Evolutionary conservation across 768 basidiomycete genomes (phyloP).

Genomic region (Amanita phalloides): DNA sequence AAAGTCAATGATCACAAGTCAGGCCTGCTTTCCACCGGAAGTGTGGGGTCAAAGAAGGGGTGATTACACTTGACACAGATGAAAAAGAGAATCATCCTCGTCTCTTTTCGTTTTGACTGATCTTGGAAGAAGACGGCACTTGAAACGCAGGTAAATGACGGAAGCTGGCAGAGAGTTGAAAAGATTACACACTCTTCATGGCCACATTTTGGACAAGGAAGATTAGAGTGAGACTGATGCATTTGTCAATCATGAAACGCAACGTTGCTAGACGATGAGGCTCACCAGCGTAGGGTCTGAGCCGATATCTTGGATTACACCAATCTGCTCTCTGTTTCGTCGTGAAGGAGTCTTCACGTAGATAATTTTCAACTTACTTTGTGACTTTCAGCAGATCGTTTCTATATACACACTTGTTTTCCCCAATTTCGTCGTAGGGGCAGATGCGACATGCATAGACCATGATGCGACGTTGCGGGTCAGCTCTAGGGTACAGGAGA

Average conservation of each 20-base stretch:
- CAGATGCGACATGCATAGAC: slow-evolving; percentile 91
- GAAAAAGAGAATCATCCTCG: slow-evolving; percentile 88
- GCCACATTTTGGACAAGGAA: slow-evolving; percentile 73
- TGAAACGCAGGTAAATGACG: slow-evolving; percentile 2
- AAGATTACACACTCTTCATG: slow-evolving; percentile 60
- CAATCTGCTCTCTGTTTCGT: slow-evolving; percentile 73
- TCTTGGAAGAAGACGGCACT: slow-evolving; percentile 95
- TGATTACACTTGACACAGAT: slow-evolving; percentile 79
- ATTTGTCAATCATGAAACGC: neutral
- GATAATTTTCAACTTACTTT: slow-evolving; percentile 42
- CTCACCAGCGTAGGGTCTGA: slow-evolving; percentile 81
- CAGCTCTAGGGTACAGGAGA: slow-evolving; percentile 87
- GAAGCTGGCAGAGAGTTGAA: neutral
- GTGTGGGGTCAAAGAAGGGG: slow-evolving; percentile 60
- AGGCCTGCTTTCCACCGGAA: slow-evolving; percentile 35
- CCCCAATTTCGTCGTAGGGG: slow-evolving; percentile 71
- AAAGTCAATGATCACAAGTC: slow-evolving; percentile 8
- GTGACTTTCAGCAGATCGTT: slow-evolving; percentile 92
- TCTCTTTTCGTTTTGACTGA: slow-evolving; percentile 94
- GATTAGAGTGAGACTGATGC: slow-evolving; percentile 71
- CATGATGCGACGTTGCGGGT: slow-evolving; percentile 75
- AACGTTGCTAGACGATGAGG: slow-evolving; percentile 1
- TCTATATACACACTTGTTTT: slow-evolving; percentile 84
- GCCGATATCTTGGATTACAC: slow-evolving; percentile 81
- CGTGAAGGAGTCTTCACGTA: slow-evolving; percentile 2